Conservation (phyloP, 768 basidiomycete genomes). For the Serpula lacrymans region DNA sequence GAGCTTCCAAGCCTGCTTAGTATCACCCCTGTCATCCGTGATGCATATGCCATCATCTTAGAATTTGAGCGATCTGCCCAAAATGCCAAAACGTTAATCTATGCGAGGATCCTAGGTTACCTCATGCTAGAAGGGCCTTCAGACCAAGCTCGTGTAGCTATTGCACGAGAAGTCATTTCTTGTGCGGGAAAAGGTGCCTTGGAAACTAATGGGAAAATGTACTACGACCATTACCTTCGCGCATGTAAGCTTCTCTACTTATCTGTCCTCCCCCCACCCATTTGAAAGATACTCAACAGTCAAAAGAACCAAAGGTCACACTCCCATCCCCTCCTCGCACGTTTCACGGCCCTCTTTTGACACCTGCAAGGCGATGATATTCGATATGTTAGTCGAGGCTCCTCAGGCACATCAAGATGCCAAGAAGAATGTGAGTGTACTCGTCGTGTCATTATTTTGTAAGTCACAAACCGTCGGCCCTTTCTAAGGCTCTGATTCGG, state of each 20-base stretch:
- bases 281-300: too few species aligned
- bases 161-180: not conserved
- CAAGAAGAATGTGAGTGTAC: slow-evolving; percentile 10
- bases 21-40: slow-evolving; percentile 17
- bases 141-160: not conserved
- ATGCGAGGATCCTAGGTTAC: not conserved
- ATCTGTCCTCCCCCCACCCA: too few species aligned
- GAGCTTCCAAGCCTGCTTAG: too few species aligned
- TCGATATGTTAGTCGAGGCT: slow-evolving; percentile 7
- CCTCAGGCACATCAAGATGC: slow-evolving; percentile 8
- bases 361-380: slow-evolving; percentile 2
- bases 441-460: too few species aligned
- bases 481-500: slow-evolving; percentile 20
- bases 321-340: slow-evolving; percentile 12
- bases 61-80: too few species aligned
- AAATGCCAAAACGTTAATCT: too few species aligned
- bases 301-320: slow-evolving; percentile 13
- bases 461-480: not conserved
- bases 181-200: too few species aligned
- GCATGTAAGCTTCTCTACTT: too few species aligned
- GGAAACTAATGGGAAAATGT: too few species aligned
- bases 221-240: too few species aligned
- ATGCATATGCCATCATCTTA: too few species aligned
- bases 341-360: slow-evolving; percentile 17
- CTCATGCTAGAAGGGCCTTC: not conserved